These are phyloP conservation scores for Suhomyces emberorum DNA, from an alignment of 805 yeast species.

Conservation along the genomic window DNA sequence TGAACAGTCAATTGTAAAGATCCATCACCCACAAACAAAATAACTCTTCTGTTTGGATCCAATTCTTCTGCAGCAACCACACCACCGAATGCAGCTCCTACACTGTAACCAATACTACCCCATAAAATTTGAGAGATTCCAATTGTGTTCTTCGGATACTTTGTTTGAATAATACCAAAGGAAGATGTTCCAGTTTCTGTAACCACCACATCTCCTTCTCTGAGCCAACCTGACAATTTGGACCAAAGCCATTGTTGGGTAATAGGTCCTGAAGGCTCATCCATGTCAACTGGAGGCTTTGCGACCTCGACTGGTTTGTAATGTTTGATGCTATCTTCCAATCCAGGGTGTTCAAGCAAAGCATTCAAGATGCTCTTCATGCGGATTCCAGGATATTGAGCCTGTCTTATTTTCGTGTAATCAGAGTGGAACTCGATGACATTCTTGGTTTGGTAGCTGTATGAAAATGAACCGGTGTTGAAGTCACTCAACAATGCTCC, in stretches of 20 bases:
- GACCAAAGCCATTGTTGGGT: constrained; percentile 27
- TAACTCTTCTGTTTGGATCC: constrained; percentile 25
- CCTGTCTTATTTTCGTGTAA: constrained; percentile 16
- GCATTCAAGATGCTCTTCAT: constrained; percentile 17
- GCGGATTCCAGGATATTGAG: constrained; percentile 16
- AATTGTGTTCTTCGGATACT: constrained; percentile 21
- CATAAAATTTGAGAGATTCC: constrained; percentile 27
- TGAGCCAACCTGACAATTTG: constrained; percentile 22
- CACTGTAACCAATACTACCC: constrained; percentile 28
- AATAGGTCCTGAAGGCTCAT: constrained; percentile 9
- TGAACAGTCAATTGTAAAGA: constrained; percentile 42
- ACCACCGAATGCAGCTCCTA: constrained; percentile 28
- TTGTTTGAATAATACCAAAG: constrained; percentile 25
- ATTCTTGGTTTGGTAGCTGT: constrained; percentile 17
- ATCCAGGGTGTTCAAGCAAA: constrained; percentile 7
- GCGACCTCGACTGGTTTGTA: constrained; percentile 12
- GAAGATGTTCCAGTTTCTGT: constrained; percentile 29
- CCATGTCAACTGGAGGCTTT: constrained; percentile 12
- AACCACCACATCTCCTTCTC: constrained; percentile 26
- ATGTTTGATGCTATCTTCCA: constrained; percentile 7
- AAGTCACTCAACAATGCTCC: constrained; percentile 23
- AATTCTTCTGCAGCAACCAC: constrained; percentile 26
- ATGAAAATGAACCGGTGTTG: constrained; percentile 23
- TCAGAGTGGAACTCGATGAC: constrained; percentile 22
- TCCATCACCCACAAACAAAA: constrained; percentile 42